Evolutionary conservation across 768 basidiomycete species (phyloP).

Genomic region (Termitomyces titanicus): DNA sequence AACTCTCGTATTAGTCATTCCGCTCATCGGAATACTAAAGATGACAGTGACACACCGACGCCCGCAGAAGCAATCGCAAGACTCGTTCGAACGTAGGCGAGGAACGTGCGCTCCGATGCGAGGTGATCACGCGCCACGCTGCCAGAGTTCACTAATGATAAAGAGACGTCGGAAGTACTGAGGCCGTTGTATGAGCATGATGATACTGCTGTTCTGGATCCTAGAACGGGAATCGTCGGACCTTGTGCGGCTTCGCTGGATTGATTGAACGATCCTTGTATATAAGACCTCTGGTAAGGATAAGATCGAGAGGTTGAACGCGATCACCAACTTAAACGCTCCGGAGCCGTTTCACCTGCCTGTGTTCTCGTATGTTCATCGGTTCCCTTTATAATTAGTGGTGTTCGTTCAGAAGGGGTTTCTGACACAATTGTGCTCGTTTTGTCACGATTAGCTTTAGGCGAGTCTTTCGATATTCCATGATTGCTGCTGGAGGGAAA

Average conservation of each 20-base stretch:
- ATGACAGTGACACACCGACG: slow-evolving; percentile 25
- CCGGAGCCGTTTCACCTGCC: not conserved
- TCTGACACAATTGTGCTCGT: not conserved
- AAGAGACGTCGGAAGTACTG: not conserved
- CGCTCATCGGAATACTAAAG: not conserved
- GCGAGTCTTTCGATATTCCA: not conserved
- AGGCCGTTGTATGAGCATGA: not conserved
- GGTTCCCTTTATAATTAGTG: not conserved
- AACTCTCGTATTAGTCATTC: not conserved
- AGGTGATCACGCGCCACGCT: slow-evolving; percentile 51
- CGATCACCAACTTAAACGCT: not conserved
- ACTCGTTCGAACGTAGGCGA: slow-evolving; percentile 50
- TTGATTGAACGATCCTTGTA: not conserved
- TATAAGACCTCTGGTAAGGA: not conserved
- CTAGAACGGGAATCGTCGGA: not conserved
- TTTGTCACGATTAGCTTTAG: not conserved
- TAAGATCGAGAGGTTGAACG: not conserved
- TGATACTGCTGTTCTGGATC: not conserved
- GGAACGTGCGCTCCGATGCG: slow-evolving; percentile 46
- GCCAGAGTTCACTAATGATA: slow-evolving; percentile 40
- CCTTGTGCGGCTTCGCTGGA: not conserved
- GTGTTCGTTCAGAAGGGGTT: slow-evolving; percentile 1
- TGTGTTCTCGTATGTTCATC: not conserved
- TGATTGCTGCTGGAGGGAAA: not conserved
- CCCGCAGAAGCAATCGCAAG: slow-evolving; percentile 42